These are phyloP conservation scores for Nitzschia sp. DNA, from an alignment of 108 stramenopile genomes.

Conservation along the genomic window DNA sequence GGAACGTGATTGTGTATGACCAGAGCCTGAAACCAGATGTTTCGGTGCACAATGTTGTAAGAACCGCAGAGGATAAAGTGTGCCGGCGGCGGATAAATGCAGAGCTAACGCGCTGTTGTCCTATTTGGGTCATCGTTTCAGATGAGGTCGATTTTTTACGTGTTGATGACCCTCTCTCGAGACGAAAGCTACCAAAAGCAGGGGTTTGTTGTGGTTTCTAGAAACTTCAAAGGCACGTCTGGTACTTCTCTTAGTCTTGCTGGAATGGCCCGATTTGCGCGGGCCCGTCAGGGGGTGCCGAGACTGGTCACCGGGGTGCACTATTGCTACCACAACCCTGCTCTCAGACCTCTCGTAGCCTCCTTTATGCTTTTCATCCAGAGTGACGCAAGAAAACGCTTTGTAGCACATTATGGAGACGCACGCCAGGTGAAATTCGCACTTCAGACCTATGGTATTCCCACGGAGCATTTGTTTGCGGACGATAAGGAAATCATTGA, in stretches of 20 bases:
- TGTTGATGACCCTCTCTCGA: neutral
- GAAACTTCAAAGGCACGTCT: too few relatives aligned
- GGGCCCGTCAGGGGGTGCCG: slow-evolving; percentile 4
- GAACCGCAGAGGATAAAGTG: too few relatives aligned
- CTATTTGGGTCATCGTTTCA: too few relatives aligned
- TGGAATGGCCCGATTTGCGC: neutral
- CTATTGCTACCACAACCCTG: slow-evolving; percentile 15
- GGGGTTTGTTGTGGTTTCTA: slow-evolving; percentile 7
- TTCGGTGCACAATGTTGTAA: neutral
- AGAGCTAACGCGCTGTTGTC: too few relatives aligned
- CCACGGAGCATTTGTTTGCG: neutral
- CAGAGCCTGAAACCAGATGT: neutral
- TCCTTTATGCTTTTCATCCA: neutral
- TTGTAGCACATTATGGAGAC: neutral
- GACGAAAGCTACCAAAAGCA: slow-evolving; percentile 19
- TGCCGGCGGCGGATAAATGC: too few relatives aligned
- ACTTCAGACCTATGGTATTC: slow-evolving; percentile 31
- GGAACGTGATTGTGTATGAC: neutral
- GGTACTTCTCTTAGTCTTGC: too few relatives aligned
- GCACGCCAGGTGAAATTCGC: neutral
- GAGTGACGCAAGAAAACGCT: neutral
- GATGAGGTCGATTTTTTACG: neutral
- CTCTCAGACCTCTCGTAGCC: neutral
- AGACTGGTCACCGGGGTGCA: slow-evolving; percentile 12
- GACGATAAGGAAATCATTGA: neutral